Evolutionary conservation across 2,329 filamentous ascomycete species (phyloP).

Genomic region (Cadophora luteo-olivacea): DNA sequence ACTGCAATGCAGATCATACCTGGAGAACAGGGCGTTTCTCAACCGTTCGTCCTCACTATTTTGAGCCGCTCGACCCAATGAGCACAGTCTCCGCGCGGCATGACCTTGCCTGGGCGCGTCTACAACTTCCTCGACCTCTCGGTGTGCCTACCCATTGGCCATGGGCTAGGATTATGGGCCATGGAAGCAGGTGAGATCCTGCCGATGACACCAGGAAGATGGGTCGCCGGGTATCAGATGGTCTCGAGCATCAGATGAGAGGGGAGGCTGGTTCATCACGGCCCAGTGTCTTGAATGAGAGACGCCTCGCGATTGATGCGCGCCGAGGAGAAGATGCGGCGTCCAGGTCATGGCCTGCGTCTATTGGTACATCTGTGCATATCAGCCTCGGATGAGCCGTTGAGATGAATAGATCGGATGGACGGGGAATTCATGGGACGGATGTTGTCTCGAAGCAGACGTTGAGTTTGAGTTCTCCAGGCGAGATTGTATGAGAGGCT

Average conservation of each 20-base stretch:
- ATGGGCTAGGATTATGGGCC: background rate
- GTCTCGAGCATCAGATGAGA: conserved; percentile 28
- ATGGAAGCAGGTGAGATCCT: conserved; percentile 13
- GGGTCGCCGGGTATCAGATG: conserved; percentile 26
- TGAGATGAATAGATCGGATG: conserved; percentile 25
- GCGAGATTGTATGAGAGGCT: conserved; percentile 28
- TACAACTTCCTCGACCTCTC: conserved; percentile 18
- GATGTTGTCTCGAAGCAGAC: conserved; percentile 27
- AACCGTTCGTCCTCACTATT: conserved; percentile 25
- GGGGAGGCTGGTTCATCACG: conserved; percentile 9
- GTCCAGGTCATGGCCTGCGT: background rate
- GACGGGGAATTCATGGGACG: conserved; percentile 26
- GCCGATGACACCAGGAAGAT: conserved; percentile 17
- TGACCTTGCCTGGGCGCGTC: conserved; percentile 8
- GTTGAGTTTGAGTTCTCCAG: conserved; percentile 30
- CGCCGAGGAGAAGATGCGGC: conserved; percentile 14
- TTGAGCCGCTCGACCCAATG: conserved; percentile 17
- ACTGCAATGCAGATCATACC: conserved; percentile 36
- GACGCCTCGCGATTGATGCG: conserved; percentile 28
- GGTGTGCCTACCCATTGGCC: conserved; percentile 23
- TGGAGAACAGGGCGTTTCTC: conserved; percentile 35
- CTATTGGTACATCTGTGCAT: conserved; percentile 23
- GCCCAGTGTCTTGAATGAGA: conserved; percentile 23
- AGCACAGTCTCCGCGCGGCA: background rate
- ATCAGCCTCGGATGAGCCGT: background rate